Conservation (phyloP, 2,329 filamentous ascomycete genomes). For the Aspergillus fijiensis region DNA sequence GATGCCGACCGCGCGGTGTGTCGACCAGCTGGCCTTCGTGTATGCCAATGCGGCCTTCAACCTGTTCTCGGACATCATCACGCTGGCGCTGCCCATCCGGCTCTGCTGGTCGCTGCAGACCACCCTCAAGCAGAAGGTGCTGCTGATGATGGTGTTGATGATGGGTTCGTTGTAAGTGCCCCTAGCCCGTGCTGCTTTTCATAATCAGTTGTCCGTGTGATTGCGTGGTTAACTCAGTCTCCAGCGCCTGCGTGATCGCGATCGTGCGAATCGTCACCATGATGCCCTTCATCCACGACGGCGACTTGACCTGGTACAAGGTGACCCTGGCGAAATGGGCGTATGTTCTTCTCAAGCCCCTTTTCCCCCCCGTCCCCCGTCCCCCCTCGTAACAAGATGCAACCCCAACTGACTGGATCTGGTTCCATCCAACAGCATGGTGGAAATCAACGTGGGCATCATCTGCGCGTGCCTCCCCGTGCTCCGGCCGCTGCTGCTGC, state of each 20-base stretch:
- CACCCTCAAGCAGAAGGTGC: conserved; percentile 6
- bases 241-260: conserved; percentile 15
- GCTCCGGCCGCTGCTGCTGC: conserved; percentile 13
- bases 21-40: conserved; percentile 14
- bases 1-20: conserved; percentile 12
- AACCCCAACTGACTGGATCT: background rate
- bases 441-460: conserved; percentile 20
- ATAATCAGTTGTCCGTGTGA: no score
- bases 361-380: background rate
- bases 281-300: conserved; percentile 14
- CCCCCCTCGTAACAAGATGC: background rate
- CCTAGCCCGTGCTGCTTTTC: background rate
- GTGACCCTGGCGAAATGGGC: conserved; percentile 18
- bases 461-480: conserved; percentile 17
- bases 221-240: background rate
- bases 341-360: conserved; percentile 5
- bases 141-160: conserved; percentile 11
- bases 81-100: conserved; percentile 12
- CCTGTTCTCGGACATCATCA: conserved; percentile 15
- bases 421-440: conserved; percentile 8
- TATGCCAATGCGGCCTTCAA: conserved; percentile 18
- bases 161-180: conserved; percentile 17
- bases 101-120: conserved; percentile 16
- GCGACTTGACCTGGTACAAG: conserved; percentile 17
- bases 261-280: conserved; percentile 18